Conservation (phyloP, 225 moss, liverwort and hornwort species). For the Marchantia paleacea region DNA sequence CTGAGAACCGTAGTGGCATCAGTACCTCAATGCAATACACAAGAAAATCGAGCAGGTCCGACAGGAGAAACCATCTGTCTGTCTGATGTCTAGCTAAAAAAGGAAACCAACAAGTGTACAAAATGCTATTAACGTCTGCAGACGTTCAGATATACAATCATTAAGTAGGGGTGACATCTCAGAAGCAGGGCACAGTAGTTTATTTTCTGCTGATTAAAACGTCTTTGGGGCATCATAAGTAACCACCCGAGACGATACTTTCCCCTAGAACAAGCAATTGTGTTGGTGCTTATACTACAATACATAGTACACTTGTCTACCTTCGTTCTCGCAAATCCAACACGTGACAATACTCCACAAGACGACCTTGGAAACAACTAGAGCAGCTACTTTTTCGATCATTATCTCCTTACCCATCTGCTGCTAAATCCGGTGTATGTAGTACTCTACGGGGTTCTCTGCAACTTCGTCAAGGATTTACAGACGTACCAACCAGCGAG, state of each 20-base stretch:
- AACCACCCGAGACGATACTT: slow-evolving; percentile 25
- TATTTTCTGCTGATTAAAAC: slow-evolving; percentile 23
- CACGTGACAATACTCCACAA: slow-evolving; percentile 29
- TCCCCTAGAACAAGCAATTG: slow-evolving; percentile 26
- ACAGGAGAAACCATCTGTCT: not conserved
- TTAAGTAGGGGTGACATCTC: slow-evolving; percentile 16
- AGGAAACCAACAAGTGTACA: not conserved
- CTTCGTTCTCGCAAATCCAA: slow-evolving; percentile 28
- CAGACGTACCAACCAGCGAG: slow-evolving; percentile 17
- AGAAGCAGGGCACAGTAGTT: slow-evolving; percentile 19
- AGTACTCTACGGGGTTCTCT: slow-evolving; percentile 3
- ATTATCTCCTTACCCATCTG: slow-evolving; percentile 28
- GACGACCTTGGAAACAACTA: slow-evolving; percentile 29
- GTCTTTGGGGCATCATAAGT: slow-evolving; percentile 19
- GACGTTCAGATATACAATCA: slow-evolving; percentile 1
- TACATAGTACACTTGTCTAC: slow-evolving; percentile 22
- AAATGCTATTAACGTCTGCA: not conserved
- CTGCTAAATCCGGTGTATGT: slow-evolving; percentile 25
- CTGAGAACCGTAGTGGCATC: not conserved
- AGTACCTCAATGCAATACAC: not conserved
- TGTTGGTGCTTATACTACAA: slow-evolving; percentile 36
- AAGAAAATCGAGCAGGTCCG: not conserved
- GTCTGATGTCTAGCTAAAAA: not conserved
- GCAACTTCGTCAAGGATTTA: slow-evolving; percentile 18
- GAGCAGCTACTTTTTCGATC: slow-evolving; percentile 22